Evolutionary conservation across 257 asterid genomes (phyloP).

Genomic region (Echites panduratus): DNA sequence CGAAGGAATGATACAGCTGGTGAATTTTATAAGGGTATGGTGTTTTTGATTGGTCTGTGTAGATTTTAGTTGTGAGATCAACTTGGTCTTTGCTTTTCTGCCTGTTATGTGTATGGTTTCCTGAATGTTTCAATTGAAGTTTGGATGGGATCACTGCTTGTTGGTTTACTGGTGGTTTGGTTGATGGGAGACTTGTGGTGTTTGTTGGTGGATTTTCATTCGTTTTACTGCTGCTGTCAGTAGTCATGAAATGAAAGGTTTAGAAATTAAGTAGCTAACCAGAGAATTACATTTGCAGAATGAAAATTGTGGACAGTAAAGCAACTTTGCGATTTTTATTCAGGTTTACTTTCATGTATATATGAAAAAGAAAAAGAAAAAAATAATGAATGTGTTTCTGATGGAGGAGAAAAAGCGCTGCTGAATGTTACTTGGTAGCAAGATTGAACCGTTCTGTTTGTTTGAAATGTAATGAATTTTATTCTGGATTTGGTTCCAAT

Average conservation of each 20-base stretch:
- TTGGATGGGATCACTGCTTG: neutral
- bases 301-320: too few species aligned
- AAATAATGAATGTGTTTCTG: too few species aligned
- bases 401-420: too few species aligned
- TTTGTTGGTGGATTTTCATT: neutral
- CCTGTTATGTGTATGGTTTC: neutral
- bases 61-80: neutral
- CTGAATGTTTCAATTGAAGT: neutral
- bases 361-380: too few species aligned
- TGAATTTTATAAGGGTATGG: slow-evolving; percentile 53
- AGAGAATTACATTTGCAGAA: too few species aligned
- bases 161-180: neutral
- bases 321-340: neutral
- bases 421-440: too few species aligned
- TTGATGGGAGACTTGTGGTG: neutral
- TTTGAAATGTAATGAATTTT: too few species aligned
- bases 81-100: neutral
- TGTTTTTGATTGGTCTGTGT: neutral
- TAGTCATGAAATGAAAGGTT: neutral
- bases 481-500: too few species aligned
- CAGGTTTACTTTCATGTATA: too few species aligned
- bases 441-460: too few species aligned
- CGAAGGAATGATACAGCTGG: slow-evolving; percentile 54
- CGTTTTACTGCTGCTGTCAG: too few species aligned
- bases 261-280: too few species aligned